A percentile compares a stretch with the other conserved stretches of the same genome.
Conservation (phyloP, 2,329 filamentous ascomycete species). For the Colletotrichum tanaceti region DNA sequence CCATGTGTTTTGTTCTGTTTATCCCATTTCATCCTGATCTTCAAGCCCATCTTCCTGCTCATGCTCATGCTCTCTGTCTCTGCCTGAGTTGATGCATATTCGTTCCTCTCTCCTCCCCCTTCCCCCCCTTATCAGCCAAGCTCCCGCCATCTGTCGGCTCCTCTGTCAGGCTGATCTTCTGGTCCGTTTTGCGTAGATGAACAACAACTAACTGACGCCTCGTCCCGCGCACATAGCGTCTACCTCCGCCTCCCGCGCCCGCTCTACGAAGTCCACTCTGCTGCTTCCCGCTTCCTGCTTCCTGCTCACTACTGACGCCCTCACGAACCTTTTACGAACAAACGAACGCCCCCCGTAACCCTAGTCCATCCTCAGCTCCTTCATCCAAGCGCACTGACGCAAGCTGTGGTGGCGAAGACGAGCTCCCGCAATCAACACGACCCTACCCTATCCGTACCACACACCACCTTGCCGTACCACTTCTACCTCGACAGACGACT, state of each 20-base stretch:
- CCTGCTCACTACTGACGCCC: slow-evolving; percentile 6
- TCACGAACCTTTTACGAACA: not conserved
- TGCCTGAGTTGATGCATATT: slow-evolving; percentile 2
- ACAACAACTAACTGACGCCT: slow-evolving; percentile 7
- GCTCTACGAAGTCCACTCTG: not conserved
- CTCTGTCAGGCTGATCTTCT: not conserved
- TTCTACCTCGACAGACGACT: too few relatives aligned
- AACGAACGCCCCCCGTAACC: not conserved
- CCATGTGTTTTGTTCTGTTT: not conserved
- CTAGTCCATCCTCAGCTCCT: slow-evolving; percentile 10
- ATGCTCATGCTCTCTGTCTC: slow-evolving; percentile 3
- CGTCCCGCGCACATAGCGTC: slow-evolving; percentile 5
- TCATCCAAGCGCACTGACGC: slow-evolving; percentile 32
- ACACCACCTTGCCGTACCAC: too few relatives aligned
- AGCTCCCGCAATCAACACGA: slow-evolving; percentile 24
- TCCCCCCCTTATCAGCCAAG: slow-evolving; percentile 30
- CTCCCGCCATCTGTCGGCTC: slow-evolving; percentile 8
- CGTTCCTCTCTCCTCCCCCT: not conserved
- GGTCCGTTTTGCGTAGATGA: not conserved
- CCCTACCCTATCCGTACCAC: slow-evolving; percentile 2
- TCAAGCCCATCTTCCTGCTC: not conserved
- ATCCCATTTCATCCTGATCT: not conserved
- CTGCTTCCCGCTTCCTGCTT: not conserved
- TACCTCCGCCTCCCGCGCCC: not conserved
- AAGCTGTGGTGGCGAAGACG: slow-evolving; percentile 38